phyloP scores from a whole-genome alignment of 805 yeast genomes.

The Zygoascus tannicola region DNA sequence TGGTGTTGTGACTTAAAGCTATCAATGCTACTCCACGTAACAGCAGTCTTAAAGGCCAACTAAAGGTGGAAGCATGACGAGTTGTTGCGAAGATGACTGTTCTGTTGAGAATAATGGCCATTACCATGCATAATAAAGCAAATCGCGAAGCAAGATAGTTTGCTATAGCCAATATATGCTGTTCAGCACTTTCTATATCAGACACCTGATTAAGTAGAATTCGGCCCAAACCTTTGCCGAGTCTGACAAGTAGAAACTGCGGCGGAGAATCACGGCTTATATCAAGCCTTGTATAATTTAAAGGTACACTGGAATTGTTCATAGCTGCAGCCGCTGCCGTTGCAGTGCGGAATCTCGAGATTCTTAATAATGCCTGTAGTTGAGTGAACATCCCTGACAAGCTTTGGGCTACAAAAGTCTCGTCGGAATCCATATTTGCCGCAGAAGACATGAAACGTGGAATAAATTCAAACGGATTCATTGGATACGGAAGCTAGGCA shows the following conservation, averaged over 20 bases:
- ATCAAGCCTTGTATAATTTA: too few species aligned
- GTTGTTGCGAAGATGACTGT: constrained; percentile 50
- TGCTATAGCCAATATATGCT: background rate
- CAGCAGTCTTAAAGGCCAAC: constrained; percentile 26
- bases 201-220: background rate
- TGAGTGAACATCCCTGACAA: too few species aligned
- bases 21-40: constrained; percentile 34
- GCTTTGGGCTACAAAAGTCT: too few species aligned
- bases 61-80: constrained; percentile 33
- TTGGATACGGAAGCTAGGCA: too few species aligned
- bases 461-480: background rate
- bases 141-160: constrained; percentile 23
- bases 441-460: too few species aligned
- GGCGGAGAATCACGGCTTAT: too few species aligned
- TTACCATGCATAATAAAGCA: constrained; percentile 39
- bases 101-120: constrained; percentile 50
- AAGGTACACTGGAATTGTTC: too few species aligned
- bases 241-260: background rate
- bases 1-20: constrained; percentile 27
- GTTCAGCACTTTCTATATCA: background rate
- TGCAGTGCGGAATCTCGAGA: too few species aligned
- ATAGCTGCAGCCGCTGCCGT: too few species aligned
- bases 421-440: too few species aligned
- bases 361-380: too few species aligned
- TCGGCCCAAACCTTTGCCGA: background rate